Evolutionary conservation across 306 rosid genomes (phyloP).

Genomic region (Begonia loranthoides): DNA sequence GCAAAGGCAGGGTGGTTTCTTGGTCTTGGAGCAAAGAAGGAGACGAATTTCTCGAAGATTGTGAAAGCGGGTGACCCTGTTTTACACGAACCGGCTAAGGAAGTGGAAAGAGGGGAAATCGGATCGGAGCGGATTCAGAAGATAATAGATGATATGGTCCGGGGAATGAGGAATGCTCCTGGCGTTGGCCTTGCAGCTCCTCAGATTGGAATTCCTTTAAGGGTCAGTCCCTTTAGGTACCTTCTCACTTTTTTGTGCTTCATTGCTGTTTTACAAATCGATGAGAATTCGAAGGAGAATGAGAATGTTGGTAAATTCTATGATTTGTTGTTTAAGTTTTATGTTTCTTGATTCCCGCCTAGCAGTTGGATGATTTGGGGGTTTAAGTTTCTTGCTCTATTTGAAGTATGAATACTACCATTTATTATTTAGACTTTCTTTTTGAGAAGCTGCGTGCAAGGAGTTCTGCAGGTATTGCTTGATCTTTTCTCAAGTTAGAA

Average conservation of each 20-base stretch:
- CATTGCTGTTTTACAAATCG: background rate
- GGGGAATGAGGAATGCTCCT: conserved; percentile 67
- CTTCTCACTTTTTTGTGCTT: too few species aligned
- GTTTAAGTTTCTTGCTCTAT: too few species aligned
- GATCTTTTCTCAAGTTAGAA: too few species aligned
- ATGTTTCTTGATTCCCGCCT: too few species aligned
- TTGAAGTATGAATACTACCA: too few species aligned
- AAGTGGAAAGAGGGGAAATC: conserved; percentile 44
- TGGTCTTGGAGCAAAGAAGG: conserved; percentile 50
- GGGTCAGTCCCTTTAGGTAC: conserved; percentile 29
- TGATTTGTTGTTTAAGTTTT: too few species aligned
- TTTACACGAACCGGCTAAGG: conserved; percentile 69
- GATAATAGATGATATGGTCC: conserved; percentile 76
- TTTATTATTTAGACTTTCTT: too few species aligned
- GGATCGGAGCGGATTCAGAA: conserved; percentile 67
- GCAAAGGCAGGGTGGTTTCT: conserved; percentile 74
- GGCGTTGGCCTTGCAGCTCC: conserved; percentile 96
- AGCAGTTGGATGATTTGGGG: too few species aligned
- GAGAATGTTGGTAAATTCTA: too few species aligned
- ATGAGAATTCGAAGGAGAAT: background rate
- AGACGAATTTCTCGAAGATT: conserved; percentile 37
- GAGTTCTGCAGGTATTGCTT: too few species aligned
- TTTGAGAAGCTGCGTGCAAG: too few species aligned
- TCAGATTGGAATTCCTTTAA: conserved; percentile 73
- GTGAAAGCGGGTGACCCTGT: conserved; percentile 95